phyloP scores from a whole-genome alignment of 1,284 basidiomycete species.

The Caloboletus firmus region DNA sequence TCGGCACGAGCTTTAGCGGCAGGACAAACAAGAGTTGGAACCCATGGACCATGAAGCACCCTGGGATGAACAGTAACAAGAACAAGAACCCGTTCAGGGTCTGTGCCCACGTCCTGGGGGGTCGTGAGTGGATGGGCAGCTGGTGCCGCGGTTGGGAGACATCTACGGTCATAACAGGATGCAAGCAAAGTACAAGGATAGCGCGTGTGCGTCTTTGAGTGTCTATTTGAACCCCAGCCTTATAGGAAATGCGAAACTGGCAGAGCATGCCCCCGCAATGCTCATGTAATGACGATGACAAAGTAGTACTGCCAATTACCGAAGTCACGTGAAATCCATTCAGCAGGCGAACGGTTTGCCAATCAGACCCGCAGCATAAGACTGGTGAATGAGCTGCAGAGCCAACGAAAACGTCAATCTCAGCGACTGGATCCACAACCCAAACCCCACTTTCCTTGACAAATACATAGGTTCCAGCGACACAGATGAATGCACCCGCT shows the following conservation, averaged over 20 bases:
- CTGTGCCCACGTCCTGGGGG: constrained; percentile 55
- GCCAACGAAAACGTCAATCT: not conserved
- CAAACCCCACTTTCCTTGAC: constrained; percentile 40
- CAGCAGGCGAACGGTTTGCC: not conserved
- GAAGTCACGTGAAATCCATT: constrained; percentile 21
- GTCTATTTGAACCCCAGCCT: constrained; percentile 15
- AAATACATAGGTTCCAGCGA: constrained; percentile 50
- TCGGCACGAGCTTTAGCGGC: constrained; percentile 58
- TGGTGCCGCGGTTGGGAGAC: constrained; percentile 38
- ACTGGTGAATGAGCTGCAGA: constrained; percentile 41
- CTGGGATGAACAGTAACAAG: constrained; percentile 63
- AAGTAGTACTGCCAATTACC: constrained; percentile 4
- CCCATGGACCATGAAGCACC: constrained; percentile 65
- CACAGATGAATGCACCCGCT: constrained; percentile 48
- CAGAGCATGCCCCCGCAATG: not conserved
- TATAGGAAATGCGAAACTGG: not conserved
- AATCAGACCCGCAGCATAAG: not conserved
- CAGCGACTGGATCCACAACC: not conserved
- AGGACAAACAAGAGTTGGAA: constrained; percentile 71
- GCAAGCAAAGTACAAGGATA: not conserved
- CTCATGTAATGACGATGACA: constrained; percentile 25
- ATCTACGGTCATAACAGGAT: constrained; percentile 24
- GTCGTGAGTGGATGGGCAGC: constrained; percentile 60
- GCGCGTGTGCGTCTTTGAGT: not conserved
- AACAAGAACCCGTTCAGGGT: constrained; percentile 54